These are phyloP conservation scores for Metschnikowia dekortorum DNA, from an alignment of 805 yeast genomes.

Conservation along the genomic window DNA sequence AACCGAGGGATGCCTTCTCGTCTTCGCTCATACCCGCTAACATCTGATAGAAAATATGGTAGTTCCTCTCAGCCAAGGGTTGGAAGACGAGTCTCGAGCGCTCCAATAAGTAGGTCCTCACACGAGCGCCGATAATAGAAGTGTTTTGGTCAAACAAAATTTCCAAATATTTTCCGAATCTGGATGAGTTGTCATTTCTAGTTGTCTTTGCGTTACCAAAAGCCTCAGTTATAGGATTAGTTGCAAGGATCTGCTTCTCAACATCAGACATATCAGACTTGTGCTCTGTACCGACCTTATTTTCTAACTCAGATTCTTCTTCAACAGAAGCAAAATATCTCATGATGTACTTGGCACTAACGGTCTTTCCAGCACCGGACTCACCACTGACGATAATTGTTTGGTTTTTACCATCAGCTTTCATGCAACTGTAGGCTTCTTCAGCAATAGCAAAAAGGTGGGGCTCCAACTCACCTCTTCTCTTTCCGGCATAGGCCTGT, in stretches of 20 bases:
- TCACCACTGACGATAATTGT: conserved; percentile 97
- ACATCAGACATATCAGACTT: conserved; percentile 76
- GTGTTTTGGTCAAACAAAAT: conserved; percentile 73
- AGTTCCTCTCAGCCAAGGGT: conserved; percentile 85
- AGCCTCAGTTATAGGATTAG: conserved; percentile 96
- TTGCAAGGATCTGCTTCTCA: conserved; percentile 91
- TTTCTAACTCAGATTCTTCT: conserved; percentile 33
- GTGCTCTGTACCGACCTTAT: conserved; percentile 32
- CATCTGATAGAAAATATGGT: conserved; percentile 90
- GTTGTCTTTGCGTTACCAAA: conserved; percentile 98
- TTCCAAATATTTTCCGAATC: conserved; percentile 95
- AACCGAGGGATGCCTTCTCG: conserved; percentile 53
- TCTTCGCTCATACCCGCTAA: conserved; percentile 64
- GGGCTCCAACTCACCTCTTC: conserved; percentile 94
- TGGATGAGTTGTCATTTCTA: conserved; percentile 94
- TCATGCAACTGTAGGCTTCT: conserved; percentile 95
- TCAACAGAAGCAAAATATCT: conserved; percentile 96
- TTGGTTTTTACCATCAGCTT: conserved; percentile 77
- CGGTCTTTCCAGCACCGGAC: conserved; percentile 98
- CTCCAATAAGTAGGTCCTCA: conserved; percentile 88
- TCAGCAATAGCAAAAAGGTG: conserved; percentile 97
- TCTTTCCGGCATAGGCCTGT: conserved; percentile 89
- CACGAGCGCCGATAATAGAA: conserved; percentile 88
- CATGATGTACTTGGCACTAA: conserved; percentile 95
- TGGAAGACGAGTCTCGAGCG: conserved; percentile 93